Conservation (phyloP, 495 filamentous ascomycete species). For the Penicillium crystallinum region DNA sequence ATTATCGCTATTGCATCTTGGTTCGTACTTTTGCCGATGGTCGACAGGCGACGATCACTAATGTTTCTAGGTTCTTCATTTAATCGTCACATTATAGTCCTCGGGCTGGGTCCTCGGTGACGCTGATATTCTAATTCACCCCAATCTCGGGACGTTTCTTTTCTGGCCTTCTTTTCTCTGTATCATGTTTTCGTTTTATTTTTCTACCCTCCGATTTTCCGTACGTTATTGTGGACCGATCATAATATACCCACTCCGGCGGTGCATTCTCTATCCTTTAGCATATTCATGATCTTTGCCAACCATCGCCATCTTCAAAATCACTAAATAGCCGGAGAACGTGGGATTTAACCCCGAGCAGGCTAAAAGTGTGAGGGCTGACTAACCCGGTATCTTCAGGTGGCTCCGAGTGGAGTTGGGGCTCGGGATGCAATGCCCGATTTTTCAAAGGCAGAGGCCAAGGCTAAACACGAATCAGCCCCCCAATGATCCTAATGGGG, state of each 20-base stretch:
- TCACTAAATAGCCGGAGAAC: background rate
- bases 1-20: conserved; percentile 62
- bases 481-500: background rate
- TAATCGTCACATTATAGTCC: background rate
- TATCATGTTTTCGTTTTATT: background rate
- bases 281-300: too few relatives aligned
- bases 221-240: conserved; percentile 1
- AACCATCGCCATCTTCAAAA: background rate
- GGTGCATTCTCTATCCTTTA: background rate
- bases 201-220: background rate
- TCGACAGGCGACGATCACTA: background rate
- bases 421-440: background rate
- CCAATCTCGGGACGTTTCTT: conserved; percentile 1
- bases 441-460: background rate
- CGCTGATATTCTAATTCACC: background rate
- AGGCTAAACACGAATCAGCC: background rate
- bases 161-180: conserved; percentile 2
- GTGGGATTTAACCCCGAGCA: background rate
- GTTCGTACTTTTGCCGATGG: conserved; percentile 27
- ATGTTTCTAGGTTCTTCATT: conserved; percentile 2
- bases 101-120: background rate
- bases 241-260: conserved; percentile 5
- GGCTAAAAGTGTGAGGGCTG: background rate
- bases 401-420: background rate
- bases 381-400: background rate